Evolutionary conservation across 2,329 filamentous ascomycete species (phyloP).

Genomic region (Xylaria sp.): DNA sequence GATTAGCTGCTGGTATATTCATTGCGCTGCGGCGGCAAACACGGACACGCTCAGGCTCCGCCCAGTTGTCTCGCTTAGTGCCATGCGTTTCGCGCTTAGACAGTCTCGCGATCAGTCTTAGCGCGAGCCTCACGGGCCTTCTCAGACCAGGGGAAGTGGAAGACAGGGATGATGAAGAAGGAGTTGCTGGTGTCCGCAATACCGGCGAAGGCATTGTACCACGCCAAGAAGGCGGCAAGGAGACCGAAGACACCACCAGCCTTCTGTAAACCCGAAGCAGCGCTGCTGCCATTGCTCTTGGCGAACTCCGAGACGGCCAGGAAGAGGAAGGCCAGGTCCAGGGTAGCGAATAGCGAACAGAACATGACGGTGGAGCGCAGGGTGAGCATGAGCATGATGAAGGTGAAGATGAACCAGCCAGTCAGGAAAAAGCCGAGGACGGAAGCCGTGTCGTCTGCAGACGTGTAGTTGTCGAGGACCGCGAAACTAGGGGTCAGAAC

Average conservation of each 20-base stretch:
- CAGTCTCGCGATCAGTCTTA: constrained; percentile 54
- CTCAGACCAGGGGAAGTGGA: constrained; percentile 94
- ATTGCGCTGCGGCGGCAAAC: not conserved
- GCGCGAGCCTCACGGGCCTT: constrained; percentile 67
- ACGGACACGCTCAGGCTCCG: not conserved
- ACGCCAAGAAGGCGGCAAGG: constrained; percentile 78
- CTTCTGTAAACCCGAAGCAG: constrained; percentile 61
- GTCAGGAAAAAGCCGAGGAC: constrained; percentile 77
- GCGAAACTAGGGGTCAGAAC: constrained; percentile 72
- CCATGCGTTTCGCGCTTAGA: constrained; percentile 28
- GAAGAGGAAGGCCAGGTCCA: constrained; percentile 77
- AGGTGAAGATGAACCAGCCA: constrained; percentile 87
- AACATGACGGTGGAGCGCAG: constrained; percentile 79
- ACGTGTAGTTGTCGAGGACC: constrained; percentile 57
- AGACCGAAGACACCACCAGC: constrained; percentile 82
- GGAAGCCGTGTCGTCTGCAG: constrained; percentile 57
- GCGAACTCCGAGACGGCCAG: constrained; percentile 69
- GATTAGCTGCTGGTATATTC: not conserved
- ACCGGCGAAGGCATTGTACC: constrained; percentile 87
- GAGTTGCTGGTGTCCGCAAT: constrained; percentile 79
- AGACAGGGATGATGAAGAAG: constrained; percentile 91
- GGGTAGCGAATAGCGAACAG: constrained; percentile 76
- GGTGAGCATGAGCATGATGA: constrained; percentile 74
- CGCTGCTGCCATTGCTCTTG: constrained; percentile 55
- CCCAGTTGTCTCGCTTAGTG: not conserved